Base-by-base conservation (phyloP, 2,329 filamentous ascomycete species). In the Aspergillus phoenicis region DNA sequence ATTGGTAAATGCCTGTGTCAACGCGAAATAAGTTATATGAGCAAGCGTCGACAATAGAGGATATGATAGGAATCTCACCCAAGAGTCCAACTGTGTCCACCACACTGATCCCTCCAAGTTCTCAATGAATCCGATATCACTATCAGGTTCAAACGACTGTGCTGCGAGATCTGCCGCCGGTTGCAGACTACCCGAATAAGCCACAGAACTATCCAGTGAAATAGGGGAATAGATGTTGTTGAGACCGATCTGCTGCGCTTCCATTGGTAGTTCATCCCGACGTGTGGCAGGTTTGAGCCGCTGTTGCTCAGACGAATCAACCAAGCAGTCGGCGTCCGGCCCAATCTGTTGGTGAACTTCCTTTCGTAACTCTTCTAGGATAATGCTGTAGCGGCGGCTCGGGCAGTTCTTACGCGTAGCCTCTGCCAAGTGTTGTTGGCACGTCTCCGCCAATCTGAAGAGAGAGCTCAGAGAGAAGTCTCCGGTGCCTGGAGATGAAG, bases 401-500 rank as follows among this genome's bases (percentile, higher is more conserved):
- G 80, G 80, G 2, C 79, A 81, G 33, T 82, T 82, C 11, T 73
- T 77, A 2, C 77, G 76, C 4, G 80, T 82, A 2, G 80, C 81
- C 57, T 78, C 74, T 2, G 79, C 79, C 13, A 83, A 73, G 62
- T 82, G 78, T 10, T 73, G 71, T 49, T 82, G 73, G 59, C 79
- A 81, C n/a, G 72, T 69, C 57, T 82, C 80, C 2, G 80, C 80
- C 8, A 80, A 74, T 13, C 73, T 65, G 33, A 82, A 75, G 2
- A 82, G 69, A 11, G 73, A 69, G 4, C 68, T 66, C 22, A 73
- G 49, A 26, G 66, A 36, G 5, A 57, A 58, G n/a, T 71, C 66
- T 20, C 65, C 62, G 3, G 64, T 64, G 6, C 56, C 45, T 2
- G 58, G 61, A 1, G 67, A 66, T 2, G 71, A 67, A 7, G 53